A percentile compares a stretch with the other conserved stretches of the same genome.
Conservation (phyloP, 306 rosid genomes). For the Acacia acuminata region DNA sequence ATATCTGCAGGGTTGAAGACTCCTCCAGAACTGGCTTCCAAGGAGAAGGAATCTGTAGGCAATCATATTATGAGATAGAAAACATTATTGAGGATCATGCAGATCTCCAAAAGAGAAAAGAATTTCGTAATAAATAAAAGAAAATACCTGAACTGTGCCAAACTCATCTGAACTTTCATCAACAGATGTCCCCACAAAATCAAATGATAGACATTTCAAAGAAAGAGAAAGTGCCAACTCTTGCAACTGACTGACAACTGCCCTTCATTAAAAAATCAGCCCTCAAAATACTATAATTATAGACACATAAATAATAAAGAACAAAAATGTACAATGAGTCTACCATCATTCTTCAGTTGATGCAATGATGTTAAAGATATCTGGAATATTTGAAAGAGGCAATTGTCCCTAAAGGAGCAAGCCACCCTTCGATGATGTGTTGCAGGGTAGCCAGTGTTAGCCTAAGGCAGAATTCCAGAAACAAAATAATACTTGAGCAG, state of each 20-base stretch:
- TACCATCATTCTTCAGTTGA: constrained; percentile 92
- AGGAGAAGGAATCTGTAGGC: constrained; percentile 84
- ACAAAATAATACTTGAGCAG: constrained; percentile 26
- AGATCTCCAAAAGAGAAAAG: constrained; percentile 27
- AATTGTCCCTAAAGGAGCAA: constrained; percentile 92
- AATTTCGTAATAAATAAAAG: constrained; percentile 10
- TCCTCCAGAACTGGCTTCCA: constrained; percentile 96
- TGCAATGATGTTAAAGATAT: constrained; percentile 87
- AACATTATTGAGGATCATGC: constrained; percentile 22
- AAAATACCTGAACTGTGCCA: constrained; percentile 94
- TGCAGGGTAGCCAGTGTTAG: constrained; percentile 86
- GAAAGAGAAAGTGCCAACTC: constrained; percentile 96
- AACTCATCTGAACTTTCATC: constrained; percentile 99
- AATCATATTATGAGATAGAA: constrained; percentile 37
- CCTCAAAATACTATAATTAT: constrained; percentile 27
- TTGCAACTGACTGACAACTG: constrained; percentile 85
- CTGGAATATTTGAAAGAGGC: constrained; percentile 88
- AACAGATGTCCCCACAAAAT: constrained; percentile 96
- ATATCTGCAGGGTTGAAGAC: constrained; percentile 83
- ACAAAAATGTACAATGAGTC: background rate
- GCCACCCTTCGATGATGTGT: constrained; percentile 98
- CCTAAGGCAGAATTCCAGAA: constrained; percentile 57
- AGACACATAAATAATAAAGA: constrained; percentile 17
- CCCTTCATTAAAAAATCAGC: constrained; percentile 36
- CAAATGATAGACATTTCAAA: constrained; percentile 91